Evolutionary conservation across 495 filamentous ascomycete species (phyloP).

Genomic region (Zalerion maritima): DNA sequence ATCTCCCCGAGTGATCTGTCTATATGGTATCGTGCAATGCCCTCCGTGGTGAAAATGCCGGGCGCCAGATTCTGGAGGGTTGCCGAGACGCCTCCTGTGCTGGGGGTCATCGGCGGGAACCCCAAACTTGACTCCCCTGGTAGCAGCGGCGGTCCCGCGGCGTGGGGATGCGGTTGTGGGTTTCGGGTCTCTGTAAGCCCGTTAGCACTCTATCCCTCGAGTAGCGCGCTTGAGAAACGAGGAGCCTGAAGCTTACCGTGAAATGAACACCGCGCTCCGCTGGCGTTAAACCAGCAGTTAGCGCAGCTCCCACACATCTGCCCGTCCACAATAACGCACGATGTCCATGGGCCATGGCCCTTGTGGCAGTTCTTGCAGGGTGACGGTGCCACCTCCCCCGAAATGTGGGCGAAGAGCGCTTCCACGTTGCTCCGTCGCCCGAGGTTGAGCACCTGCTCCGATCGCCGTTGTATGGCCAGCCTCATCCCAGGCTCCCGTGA

Average conservation of each 20-base stretch:
- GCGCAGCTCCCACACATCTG: conserved; percentile 38
- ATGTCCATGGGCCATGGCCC: conserved; percentile 34
- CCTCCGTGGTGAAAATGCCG: conserved; percentile 17
- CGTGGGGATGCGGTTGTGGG: conserved; percentile 10
- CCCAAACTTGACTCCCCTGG: conserved; percentile 9
- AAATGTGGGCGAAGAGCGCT: conserved; percentile 34
- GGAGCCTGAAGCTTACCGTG: conserved; percentile 23
- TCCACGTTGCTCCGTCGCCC: conserved; percentile 34
- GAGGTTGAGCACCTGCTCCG: conserved; percentile 29
- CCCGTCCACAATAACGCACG: conserved; percentile 31
- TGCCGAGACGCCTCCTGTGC: not conserved
- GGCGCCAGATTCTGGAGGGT: conserved; percentile 16
- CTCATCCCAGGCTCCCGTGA: conserved; percentile 28
- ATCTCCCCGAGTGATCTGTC: conserved; percentile 25
- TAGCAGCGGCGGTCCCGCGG: conserved; percentile 5
- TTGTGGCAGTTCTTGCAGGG: conserved; percentile 39
- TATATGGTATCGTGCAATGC: conserved; percentile 22
- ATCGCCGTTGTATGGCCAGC: conserved; percentile 28
- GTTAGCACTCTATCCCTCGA: conserved; percentile 1
- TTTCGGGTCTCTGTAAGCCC: conserved; percentile 13
- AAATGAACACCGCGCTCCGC: conserved; percentile 34
- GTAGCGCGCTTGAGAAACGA: not conserved
- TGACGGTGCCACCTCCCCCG: conserved; percentile 24
- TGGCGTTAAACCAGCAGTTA: conserved; percentile 39
- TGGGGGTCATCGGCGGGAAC: conserved; percentile 1